phyloP scores from a whole-genome alignment of 2,329 filamentous ascomycete genomes.

The Xylariaceae sp. region DNA sequence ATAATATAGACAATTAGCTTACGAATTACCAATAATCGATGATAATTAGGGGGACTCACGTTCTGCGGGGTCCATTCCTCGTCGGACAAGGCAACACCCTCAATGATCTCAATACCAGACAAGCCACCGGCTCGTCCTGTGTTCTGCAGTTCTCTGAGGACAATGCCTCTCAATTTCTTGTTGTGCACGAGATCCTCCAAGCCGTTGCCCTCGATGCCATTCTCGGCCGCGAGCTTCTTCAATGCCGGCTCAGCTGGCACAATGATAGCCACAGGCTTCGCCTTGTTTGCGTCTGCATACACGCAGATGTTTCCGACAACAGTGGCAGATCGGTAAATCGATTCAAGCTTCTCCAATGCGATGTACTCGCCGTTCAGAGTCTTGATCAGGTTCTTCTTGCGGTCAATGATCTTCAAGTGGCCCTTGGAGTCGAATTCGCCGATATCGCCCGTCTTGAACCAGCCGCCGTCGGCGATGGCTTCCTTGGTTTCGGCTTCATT shows the following conservation, averaged over 20 bases:
- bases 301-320: constrained; percentile 54
- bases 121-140: constrained; percentile 58
- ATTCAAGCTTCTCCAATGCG: constrained; percentile 66
- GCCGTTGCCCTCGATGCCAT: constrained; percentile 49
- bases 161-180: constrained; percentile 56
- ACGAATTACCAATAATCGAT: background rate
- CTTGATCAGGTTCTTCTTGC: constrained; percentile 87
- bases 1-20: constrained; percentile 27
- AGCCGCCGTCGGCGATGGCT: constrained; percentile 68
- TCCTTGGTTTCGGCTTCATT: constrained; percentile 71
- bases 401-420: constrained; percentile 72
- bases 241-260: constrained; percentile 52
- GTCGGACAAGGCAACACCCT: constrained; percentile 64
- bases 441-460: constrained; percentile 86
- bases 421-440: constrained; percentile 70
- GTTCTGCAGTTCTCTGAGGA: constrained; percentile 60
- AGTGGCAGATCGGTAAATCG: constrained; percentile 45
- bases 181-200: constrained; percentile 64
- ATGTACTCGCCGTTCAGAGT: constrained; percentile 79
- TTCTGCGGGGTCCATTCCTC: constrained; percentile 74
- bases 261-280: constrained; percentile 52
- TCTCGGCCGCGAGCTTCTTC: constrained; percentile 44
- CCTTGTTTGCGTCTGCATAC: constrained; percentile 46
- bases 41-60: constrained; percentile 41
- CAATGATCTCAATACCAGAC: constrained; percentile 63